Base-by-base conservation (phyloP, 2,329 filamentous ascomycete species). In the Trichoderma guizhouense region DNA sequence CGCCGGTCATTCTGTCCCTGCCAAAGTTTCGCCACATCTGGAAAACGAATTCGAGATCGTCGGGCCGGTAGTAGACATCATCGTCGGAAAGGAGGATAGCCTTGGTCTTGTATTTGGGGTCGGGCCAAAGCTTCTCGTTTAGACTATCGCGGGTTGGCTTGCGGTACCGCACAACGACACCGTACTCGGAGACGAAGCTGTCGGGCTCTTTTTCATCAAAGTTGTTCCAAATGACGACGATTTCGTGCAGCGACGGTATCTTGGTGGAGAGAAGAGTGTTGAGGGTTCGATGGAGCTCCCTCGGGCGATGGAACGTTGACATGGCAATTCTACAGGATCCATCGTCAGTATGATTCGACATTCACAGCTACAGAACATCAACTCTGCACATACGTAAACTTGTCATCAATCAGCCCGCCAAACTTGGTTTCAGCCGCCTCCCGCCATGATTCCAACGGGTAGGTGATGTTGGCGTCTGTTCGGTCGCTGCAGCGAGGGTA, bases 31-130 rank as follows among this genome's bases (percentile, higher is more conserved):
- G 81, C 82, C 82, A 83, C 15, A 78, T 76, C 65, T 83, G 81
- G 68, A 83, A 83, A 26, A 79, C 80, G n/a, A 82, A 83, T 14
- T 83, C 81, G 18, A 83, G 78, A 60, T 83, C 82, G 3, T 74
- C 70, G 24, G 81, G 81, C 32, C 78, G 75, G 74, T 81, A 83
- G 74, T 80, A 82, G 21, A 83, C 80, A 70, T 83, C 82, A 71
- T 83, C 82, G 55, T 83, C 82, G 21, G 79, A 80, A 11, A 83
- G 77, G 26, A 83, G 79, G n/a, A 83, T 78, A 14, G 81, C 82
- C 65, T 83, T 77, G 21, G 81, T 83, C 60, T 78, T 73, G 74
- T 80, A 83, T 1, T 75, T 74, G 5, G 80, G 78, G 32, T 82
- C 80, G 3, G 81, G 79, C 75, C 77, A 76, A 43, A 83, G 79